Evolutionary conservation across 2,329 filamentous ascomycete genomes (phyloP).

Genomic region (Exophiala sp.): DNA sequence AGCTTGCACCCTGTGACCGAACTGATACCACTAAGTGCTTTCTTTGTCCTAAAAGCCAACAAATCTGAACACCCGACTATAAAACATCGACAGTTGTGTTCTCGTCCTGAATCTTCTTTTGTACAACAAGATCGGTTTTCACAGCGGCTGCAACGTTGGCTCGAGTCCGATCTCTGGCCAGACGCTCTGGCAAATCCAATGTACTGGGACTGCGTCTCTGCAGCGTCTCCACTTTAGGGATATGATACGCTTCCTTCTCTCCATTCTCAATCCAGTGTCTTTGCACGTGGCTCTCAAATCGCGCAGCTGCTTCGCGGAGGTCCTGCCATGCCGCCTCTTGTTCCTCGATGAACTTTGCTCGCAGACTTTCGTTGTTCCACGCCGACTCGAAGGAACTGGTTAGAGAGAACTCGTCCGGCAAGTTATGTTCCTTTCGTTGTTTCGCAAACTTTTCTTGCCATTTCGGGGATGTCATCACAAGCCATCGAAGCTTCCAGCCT

Average conservation of each 20-base stretch:
- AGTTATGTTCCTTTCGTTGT: conserved; percentile 60
- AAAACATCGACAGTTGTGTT: not conserved
- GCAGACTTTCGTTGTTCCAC: conserved; percentile 41
- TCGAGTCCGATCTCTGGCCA: conserved; percentile 1
- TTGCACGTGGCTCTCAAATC: conserved; percentile 29
- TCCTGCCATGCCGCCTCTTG: conserved; percentile 34
- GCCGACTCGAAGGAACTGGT: conserved; percentile 36
- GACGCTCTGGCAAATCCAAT: conserved; percentile 11
- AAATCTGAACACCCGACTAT: not conserved
- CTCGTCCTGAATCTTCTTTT: not conserved
- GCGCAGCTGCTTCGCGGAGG: conserved; percentile 26
- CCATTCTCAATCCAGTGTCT: conserved; percentile 23
- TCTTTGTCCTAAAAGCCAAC: no score
- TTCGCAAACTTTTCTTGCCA: conserved; percentile 61
- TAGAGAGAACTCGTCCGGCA: conserved; percentile 47
- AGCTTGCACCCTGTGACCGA: no score
- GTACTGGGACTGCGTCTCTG: conserved; percentile 5
- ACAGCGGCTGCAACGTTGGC: not conserved
- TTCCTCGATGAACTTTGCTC: conserved; percentile 36
- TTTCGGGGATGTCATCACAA: conserved; percentile 70
- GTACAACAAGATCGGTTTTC: not conserved
- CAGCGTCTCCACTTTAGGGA: conserved; percentile 18
- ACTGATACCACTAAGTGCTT: no score
- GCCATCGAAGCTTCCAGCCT: conserved; percentile 86
- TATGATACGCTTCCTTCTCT: conserved; percentile 14